Evolutionary conservation across 192 early-diverging fungal species (phyloP).

Genomic region (Coemansia sp.): DNA sequence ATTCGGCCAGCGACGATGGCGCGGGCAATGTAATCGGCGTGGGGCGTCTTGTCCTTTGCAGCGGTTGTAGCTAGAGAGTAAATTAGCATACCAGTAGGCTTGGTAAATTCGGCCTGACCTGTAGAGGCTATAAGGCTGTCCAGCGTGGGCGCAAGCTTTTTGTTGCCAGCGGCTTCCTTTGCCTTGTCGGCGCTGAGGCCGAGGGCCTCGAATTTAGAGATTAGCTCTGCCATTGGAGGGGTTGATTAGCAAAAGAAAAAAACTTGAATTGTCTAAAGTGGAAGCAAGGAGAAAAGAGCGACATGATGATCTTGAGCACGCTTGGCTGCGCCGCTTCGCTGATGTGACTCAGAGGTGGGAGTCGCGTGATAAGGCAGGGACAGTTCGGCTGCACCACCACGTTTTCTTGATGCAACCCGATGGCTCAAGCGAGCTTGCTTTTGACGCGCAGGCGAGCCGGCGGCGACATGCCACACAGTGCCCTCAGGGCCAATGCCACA

Average conservation of each 20-base stretch:
- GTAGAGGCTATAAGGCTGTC: conserved; percentile 70
- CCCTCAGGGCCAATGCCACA: background rate
- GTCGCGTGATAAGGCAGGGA: background rate
- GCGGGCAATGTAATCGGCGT: conserved; percentile 77
- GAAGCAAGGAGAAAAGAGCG: background rate
- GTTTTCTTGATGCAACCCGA: background rate
- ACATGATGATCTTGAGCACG: background rate
- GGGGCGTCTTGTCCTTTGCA: conserved; percentile 65
- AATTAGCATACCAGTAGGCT: conserved; percentile 75
- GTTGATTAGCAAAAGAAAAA: background rate
- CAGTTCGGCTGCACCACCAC: background rate
- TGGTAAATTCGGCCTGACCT: conserved; percentile 59
- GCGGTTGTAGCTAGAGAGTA: conserved; percentile 87
- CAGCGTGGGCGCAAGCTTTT: conserved; percentile 85
- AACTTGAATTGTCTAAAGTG: background rate
- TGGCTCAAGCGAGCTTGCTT: background rate
- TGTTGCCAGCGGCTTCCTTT: conserved; percentile 93
- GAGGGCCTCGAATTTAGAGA: conserved; percentile 75
- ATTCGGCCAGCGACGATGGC: conserved; percentile 73
- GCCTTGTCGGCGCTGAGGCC: conserved; percentile 90
- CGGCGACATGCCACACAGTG: background rate
- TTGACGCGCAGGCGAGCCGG: background rate
- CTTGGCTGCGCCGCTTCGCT: background rate
- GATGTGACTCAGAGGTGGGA: background rate
- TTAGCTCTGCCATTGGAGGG: conserved; percentile 47